phyloP scores from a whole-genome alignment of 306 rosid species.

The Dalbergia cultrata region DNA sequence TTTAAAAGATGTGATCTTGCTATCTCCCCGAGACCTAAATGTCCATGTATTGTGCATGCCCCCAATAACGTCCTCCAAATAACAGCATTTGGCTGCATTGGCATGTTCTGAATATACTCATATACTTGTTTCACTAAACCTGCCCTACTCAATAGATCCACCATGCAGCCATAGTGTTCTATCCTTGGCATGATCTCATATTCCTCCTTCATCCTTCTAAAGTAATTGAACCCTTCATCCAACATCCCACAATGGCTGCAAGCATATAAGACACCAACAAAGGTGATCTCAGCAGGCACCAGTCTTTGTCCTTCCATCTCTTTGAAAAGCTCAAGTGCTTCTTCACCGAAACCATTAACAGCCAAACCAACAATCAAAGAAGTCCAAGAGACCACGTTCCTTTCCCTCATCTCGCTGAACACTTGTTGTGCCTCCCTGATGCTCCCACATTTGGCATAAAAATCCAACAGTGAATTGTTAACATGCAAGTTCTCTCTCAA shows the following conservation, averaged over 20 bases:
- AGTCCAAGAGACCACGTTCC: slow-evolving; percentile 61
- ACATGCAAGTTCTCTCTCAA: slow-evolving; percentile 55
- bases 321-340: slow-evolving; percentile 59
- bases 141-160: slow-evolving; percentile 66
- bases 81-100: slow-evolving; percentile 63
- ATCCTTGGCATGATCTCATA: slow-evolving; percentile 58
- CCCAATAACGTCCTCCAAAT: slow-evolving; percentile 71
- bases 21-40: slow-evolving; percentile 57
- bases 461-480: slow-evolving; percentile 56
- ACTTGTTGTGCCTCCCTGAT: slow-evolving; percentile 55
- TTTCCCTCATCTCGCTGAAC: slow-evolving; percentile 55
- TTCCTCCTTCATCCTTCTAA: slow-evolving; percentile 61
- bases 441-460: slow-evolving; percentile 67
- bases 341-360: slow-evolving; percentile 70
- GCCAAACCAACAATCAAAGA: slow-evolving; percentile 70
- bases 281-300: slow-evolving; percentile 61
- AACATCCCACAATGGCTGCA: slow-evolving; percentile 72
- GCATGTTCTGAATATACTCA: slow-evolving; percentile 61
- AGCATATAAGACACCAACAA: slow-evolving; percentile 72
- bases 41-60: slow-evolving; percentile 64
- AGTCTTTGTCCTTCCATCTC: slow-evolving; percentile 56
- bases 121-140: slow-evolving; percentile 67
- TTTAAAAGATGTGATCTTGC: slow-evolving; percentile 59
- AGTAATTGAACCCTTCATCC: slow-evolving; percentile 64
- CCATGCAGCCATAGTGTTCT: slow-evolving; percentile 73